A percentile compares a stretch with the other conserved stretches of the same genome.
phyloP scores from a whole-genome alignment of 768 basidiomycete genomes.

The Auriculariales sp. region DNA sequence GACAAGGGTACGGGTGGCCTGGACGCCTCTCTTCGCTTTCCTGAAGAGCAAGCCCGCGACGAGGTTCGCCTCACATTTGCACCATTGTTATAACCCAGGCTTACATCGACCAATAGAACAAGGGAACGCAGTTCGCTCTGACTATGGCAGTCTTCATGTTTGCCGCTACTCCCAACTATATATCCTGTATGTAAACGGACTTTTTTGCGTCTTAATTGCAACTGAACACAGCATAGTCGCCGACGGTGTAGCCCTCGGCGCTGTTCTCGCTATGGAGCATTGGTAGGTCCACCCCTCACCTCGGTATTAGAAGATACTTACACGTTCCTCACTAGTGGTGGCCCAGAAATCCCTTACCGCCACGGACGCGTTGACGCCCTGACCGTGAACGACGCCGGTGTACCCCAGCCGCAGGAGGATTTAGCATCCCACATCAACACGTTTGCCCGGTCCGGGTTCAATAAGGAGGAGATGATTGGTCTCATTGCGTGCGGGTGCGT shows the following conservation, averaged over 20 bases:
- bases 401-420: conserved; percentile 29
- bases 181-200: too few relatives aligned
- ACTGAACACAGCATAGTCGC: too few relatives aligned
- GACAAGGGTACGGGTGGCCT: too few relatives aligned
- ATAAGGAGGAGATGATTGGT: conserved; percentile 31
- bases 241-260: conserved; percentile 29
- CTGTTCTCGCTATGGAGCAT: conserved; percentile 24
- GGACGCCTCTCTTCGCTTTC: too few relatives aligned
- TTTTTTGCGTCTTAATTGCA: not conserved
- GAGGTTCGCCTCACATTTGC: too few relatives aligned
- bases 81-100: too few relatives aligned
- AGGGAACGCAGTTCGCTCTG: too few relatives aligned
- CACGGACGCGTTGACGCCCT: conserved; percentile 28
- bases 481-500: conserved; percentile 39
- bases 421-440: conserved; percentile 23
- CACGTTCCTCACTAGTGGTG: conserved; percentile 16
- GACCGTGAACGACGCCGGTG: conserved; percentile 23
- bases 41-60: too few relatives aligned
- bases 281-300: not conserved
- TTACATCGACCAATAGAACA: too few relatives aligned
- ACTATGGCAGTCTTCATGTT: conserved; percentile 10
- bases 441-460: conserved; percentile 30
- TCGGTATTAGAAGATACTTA: not conserved
- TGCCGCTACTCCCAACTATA: conserved; percentile 25
- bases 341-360: conserved; percentile 27